Evolutionary conservation across 345 rosid genomes (phyloP).

Genomic region (Salix koriyanagi): DNA sequence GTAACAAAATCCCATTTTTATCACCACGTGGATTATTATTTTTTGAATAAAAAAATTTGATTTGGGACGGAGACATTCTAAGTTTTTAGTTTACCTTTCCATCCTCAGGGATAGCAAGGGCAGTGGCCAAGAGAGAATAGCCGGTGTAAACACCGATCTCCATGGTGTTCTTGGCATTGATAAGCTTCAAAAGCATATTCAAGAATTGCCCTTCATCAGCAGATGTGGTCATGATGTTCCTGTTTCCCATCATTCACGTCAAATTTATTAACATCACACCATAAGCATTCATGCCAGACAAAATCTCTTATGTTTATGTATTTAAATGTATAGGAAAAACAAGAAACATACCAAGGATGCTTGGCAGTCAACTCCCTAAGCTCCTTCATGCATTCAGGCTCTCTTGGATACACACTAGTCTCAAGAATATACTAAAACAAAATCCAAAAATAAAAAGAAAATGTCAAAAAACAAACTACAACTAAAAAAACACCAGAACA

Average conservation of each 20-base stretch:
- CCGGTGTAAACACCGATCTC: constrained; percentile 99
- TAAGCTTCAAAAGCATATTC: constrained; percentile 86
- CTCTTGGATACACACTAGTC: constrained; percentile 96
- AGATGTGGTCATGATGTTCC: constrained; percentile 97
- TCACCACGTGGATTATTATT: neutral
- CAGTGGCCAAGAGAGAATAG: constrained; percentile 92
- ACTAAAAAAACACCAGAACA: neutral
- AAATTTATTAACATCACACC: neutral
- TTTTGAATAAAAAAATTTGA: neutral
- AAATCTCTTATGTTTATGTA: neutral
- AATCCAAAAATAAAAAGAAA: neutral
- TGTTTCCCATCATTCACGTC: constrained; percentile 16
- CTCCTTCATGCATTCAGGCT: constrained; percentile 94
- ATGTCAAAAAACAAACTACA: neutral
- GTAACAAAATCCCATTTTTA: neutral
- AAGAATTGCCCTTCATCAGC: constrained; percentile 97
- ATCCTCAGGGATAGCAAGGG: constrained; percentile 91
- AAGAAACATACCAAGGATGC: constrained; percentile 71
- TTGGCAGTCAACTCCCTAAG: constrained; percentile 89
- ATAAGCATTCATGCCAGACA: neutral
- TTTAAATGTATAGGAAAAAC: neutral
- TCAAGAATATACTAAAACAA: constrained; percentile 75
- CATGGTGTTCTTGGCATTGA: constrained; percentile 99
- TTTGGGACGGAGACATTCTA: neutral
- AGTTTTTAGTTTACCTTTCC: constrained; percentile 53